Percentiles rank a stretch among this genome's conserved stretches.
Conservation (phyloP, 306 rosid genomes). For the Senna siamea region DNA sequence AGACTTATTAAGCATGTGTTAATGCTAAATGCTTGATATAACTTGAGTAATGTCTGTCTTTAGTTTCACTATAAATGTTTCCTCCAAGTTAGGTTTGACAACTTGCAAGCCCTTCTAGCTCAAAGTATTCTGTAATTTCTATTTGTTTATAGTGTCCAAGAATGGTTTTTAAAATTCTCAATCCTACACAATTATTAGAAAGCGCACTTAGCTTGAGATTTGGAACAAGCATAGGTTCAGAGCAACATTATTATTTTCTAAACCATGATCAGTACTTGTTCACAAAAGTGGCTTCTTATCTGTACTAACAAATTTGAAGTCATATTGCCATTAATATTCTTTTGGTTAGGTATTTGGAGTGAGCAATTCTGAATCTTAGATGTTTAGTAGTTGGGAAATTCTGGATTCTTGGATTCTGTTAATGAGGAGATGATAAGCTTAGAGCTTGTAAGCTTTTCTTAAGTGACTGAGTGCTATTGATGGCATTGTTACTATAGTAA, state of each 20-base stretch:
- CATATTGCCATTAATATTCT: not conserved
- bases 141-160: not conserved
- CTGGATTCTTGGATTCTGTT: not conserved
- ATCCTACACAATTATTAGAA: not conserved
- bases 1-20: constrained; percentile 29
- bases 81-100: constrained; percentile 27
- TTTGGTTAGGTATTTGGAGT: not conserved
- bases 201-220: not conserved
- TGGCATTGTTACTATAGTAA: not conserved
- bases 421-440: not conserved
- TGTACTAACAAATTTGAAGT: not conserved
- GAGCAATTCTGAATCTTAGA: not conserved
- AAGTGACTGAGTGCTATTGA: not conserved
- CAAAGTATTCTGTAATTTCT: constrained; percentile 2
- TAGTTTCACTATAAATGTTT: not conserved
- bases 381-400: not conserved
- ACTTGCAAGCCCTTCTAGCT: not conserved
- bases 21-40: constrained; percentile 26
- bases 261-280: not conserved
- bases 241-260: not conserved
- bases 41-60: constrained; percentile 25
- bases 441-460: not conserved
- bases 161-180: not conserved
- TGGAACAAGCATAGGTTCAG: not conserved
- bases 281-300: not conserved